Base-by-base conservation (phyloP, 139 green algal genomes). In the Nannochloris sp. region DNA sequence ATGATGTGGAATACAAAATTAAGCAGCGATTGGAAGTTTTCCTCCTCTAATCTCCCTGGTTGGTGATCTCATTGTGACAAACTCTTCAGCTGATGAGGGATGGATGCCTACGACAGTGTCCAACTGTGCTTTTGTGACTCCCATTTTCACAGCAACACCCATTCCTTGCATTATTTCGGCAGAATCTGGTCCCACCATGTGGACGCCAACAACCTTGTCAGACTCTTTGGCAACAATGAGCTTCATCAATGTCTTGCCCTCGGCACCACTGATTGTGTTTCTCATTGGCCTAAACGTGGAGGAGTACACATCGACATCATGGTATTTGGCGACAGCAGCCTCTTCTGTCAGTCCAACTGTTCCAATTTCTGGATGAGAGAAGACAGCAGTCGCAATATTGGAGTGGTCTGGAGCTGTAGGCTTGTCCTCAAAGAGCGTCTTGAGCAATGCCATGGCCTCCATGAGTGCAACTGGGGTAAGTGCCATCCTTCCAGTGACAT, bases 161-260 rank as follows among this genome's bases (percentile, higher is more conserved):
- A 99, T 85, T 53, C 93, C 93, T 80, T 98, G 87, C 85, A 98
- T 90, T 69, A 98, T 97, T 75, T 98, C 93, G 1, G 82, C 81
- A 0, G 87, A 73, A 19, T 97, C 90, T 10, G 83, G 76, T 40
- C 93, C 93, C 9, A 95, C 85, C 88, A 99, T 97, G 86, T 99
- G 93, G 15, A 82, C 77, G 9, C 93, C 93, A 29, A 97, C 50
- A 60, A 94, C 73, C 73, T 81, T 80, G 46, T 94, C 78, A 14
- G 60, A 93, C 4, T 68, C 60, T 2, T 72, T 78, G 50, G 95
- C 85, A 60, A 99, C 93, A 7, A 99, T 66, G 31, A 98, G 73
- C 75, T 95, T 91, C 83, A 88, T 92, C 43, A 97, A 82, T 3
- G 86, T 83, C 60, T 77, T 77, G 64, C 93, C 78, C 9, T 83